Conservation (phyloP, 73 alveolate species). For the Paraurostyla sp. region DNA sequence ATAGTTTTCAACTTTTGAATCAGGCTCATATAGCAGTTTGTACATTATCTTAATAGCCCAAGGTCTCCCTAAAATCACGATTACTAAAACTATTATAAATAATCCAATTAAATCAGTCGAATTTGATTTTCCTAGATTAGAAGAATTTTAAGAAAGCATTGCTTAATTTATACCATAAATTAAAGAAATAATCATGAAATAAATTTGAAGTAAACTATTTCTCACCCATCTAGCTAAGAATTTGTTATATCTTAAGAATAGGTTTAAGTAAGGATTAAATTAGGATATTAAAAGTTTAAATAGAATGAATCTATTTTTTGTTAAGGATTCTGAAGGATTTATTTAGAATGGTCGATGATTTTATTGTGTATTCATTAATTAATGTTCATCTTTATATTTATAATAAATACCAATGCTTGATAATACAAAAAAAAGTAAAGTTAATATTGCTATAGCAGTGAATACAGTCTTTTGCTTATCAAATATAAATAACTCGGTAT, state of each 20-base stretch:
- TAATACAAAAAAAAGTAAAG: slow-evolving; percentile 1
- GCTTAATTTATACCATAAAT: neutral
- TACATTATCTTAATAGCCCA: slow-evolving; percentile 17
- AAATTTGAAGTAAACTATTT: slow-evolving; percentile 7
- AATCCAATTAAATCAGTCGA: neutral
- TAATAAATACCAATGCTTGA: neutral
- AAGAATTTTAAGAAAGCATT: neutral
- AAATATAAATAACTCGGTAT: neutral
- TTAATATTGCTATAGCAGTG: neutral
- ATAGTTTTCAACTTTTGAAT: slow-evolving; percentile 45
- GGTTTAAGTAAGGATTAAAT: slow-evolving; percentile 28
- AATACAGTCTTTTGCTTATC: neutral
- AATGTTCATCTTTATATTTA: slow-evolving; percentile 4
- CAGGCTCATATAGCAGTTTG: slow-evolving; percentile 37
- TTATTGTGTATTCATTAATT: neutral
- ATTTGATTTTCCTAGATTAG: neutral
- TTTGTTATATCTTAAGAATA: slow-evolving; percentile 12
- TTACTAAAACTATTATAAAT: neutral
- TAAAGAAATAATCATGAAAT: slow-evolving; percentile 37
- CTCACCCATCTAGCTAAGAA: slow-evolving; percentile 25
- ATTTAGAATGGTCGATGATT: neutral
- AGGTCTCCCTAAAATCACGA: slow-evolving; percentile 20
- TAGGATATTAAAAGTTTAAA: neutral
- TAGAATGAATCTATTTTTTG: neutral
- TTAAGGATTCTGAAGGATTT: neutral